Evolutionary conservation across 2,329 filamentous ascomycete species (phyloP).

Genomic region (Myriosclerotinia scirpicola): DNA sequence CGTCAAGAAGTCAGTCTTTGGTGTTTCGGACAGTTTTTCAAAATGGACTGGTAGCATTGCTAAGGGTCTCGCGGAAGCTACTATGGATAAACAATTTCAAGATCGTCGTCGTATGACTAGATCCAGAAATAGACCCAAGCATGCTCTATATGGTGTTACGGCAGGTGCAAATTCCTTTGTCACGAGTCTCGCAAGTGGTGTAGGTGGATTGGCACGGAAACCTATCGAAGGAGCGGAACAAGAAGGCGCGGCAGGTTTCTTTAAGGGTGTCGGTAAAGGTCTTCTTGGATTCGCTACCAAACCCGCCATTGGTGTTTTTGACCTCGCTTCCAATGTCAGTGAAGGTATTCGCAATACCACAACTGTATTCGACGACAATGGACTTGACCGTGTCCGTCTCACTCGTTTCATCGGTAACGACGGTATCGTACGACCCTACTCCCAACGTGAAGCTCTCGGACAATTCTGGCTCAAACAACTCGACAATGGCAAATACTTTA

Average conservation of each 20-base stretch:
- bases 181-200: conserved; percentile 86
- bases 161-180: conserved; percentile 94
- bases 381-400: conserved; percentile 90
- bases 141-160: conserved; percentile 93
- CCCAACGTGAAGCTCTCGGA: conserved; percentile 88
- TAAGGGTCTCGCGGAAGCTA: conserved; percentile 92
- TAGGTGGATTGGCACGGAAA: conserved; percentile 89
- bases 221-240: conserved; percentile 94
- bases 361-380: conserved; percentile 93
- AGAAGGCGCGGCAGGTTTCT: conserved; percentile 89
- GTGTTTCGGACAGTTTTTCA: conserved; percentile 93
- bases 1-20: conserved; percentile 98
- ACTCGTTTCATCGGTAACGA: conserved; percentile 90
- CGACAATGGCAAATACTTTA: conserved; percentile 96
- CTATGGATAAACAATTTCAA: conserved; percentile 97
- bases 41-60: conserved; percentile 97
- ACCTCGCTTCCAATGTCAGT: conserved; percentile 93
- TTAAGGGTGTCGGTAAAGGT: conserved; percentile 97
- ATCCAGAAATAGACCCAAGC: conserved; percentile 91
- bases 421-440: conserved; percentile 92
- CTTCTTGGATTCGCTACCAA: conserved; percentile 94
- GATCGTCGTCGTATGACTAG: conserved; percentile 91
- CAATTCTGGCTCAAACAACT: conserved; percentile 99
- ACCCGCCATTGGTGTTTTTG: conserved; percentile 92
- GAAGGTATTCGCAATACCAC: conserved; percentile 99